Base-by-base conservation (phyloP, 495 filamentous ascomycete species). In the Saxophila tyrrhenica region DNA sequence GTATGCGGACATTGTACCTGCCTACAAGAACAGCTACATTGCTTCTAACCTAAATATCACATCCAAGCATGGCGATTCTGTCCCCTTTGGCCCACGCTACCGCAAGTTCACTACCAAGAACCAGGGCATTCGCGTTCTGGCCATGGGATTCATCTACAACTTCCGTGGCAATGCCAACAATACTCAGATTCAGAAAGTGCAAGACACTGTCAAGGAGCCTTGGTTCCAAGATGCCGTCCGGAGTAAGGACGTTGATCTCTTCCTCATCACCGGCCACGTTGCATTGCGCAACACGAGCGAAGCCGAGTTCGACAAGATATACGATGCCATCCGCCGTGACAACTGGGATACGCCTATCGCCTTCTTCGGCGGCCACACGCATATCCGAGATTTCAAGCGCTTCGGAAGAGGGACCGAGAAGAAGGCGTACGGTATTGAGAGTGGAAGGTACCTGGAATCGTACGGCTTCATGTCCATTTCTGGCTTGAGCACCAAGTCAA, bases 401-500 rank as follows among this genome's bases (percentile, higher is more conserved):
- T 97, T 86, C 5, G 41, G 41, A 63, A 35, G 29, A 35, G 29
- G 29, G 5, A 35, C 29, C 13, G 92, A 97, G 65, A 71, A 74
- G 43, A 85, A 84, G 57, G 84, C 90, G 1, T 84, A 83, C 55
- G 92, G 81, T 0, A 69, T 98, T 15, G 89, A 89, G 29, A 89
- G 85, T 62, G 92, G 92, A n/a, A 78, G 91, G 1, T 98, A 95
- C 67, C 89, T 95, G 78, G 92, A 98, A 70, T 97, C 94, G n/a
- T 82, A 96, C 48, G 92, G 92, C 3, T 98, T 89, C 73, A 78
- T 94, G 79, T 94, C 89, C 10, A 84, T 97, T 50, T 75, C 81
- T 41, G 89, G 87, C 7, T 71, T 90, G 24, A 65, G 71, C 21
- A 72, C 70, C 1, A 63, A 64, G 16, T 68, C 66, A 8, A 68